Evolutionary conservation across 2,329 filamentous ascomycete genomes (phyloP).

Genomic region (Zarea fungicola): DNA sequence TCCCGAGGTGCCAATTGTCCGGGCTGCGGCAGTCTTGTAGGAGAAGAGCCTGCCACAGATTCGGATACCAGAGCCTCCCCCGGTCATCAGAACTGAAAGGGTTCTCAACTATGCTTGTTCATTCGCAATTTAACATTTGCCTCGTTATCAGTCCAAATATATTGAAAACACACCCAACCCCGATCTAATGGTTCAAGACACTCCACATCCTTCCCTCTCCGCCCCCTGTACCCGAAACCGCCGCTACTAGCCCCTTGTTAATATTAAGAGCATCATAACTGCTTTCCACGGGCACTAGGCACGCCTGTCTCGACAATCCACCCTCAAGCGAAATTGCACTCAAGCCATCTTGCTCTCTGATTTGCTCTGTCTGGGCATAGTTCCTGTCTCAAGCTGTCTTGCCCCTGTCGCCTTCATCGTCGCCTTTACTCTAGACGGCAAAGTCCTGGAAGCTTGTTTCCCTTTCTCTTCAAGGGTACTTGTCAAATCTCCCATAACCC

Average conservation of each 20-base stretch:
- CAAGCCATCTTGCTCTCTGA: background rate
- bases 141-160: background rate
- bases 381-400: background rate
- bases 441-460: background rate
- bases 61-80: too few relatives aligned
- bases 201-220: background rate
- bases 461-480: background rate
- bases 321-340: conserved; percentile 5
- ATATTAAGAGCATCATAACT: conserved; percentile 2
- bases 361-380: background rate
- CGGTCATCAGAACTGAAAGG: too few relatives aligned
- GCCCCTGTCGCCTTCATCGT: conserved; percentile 1
- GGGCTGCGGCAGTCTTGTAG: too few relatives aligned
- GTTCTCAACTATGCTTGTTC: too few relatives aligned
- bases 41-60: too few relatives aligned
- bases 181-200: background rate
- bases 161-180: background rate
- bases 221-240: conserved; percentile 1
- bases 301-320: background rate
- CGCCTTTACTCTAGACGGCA: background rate
- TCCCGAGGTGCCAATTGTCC: too few relatives aligned
- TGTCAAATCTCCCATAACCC: background rate
- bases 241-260: background rate
- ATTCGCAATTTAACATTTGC: background rate
- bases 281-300: background rate